phyloP scores from a whole-genome alignment of 108 stramenopile species.

The Stephanodiscus minutulus region DNA sequence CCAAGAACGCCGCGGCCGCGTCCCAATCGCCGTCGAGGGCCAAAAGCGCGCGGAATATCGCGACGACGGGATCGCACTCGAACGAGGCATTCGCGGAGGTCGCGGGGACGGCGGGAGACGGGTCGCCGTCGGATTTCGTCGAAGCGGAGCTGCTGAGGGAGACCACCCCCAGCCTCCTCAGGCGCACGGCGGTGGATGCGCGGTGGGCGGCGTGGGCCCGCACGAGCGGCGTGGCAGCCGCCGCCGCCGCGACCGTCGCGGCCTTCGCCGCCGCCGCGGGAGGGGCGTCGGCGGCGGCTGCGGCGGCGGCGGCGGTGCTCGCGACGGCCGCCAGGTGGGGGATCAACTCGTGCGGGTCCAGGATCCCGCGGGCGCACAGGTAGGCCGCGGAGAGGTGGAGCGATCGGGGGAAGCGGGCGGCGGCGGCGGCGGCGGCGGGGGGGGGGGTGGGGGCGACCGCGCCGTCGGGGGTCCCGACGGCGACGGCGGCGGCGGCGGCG shows the following conservation, averaged over 20 bases:
- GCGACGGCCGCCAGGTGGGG: conserved; percentile 25
- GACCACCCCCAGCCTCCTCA: conserved; percentile 50
- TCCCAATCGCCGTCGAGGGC: conserved; percentile 36
- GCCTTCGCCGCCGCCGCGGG: conserved; percentile 21
- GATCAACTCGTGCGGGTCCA: conserved; percentile 53
- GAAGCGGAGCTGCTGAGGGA: conserved; percentile 40
- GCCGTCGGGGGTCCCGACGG: neutral
- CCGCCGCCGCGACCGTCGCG: too few relatives aligned
- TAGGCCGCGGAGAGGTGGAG: conserved; percentile 53
- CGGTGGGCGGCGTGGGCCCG: conserved; percentile 42
- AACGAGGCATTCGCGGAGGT: neutral
- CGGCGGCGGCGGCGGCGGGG: neutral
- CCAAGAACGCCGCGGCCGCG: conserved; percentile 29
- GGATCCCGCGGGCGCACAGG: conserved; percentile 43
- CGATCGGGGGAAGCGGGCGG: conserved; percentile 30
- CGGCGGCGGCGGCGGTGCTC: neutral
- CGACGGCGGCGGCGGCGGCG: neutral
- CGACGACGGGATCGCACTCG: conserved; percentile 37
- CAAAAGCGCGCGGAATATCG: conserved; percentile 33
- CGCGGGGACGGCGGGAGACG: conserved; percentile 4
- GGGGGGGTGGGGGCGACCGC: too few relatives aligned
- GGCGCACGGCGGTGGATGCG: conserved; percentile 24
- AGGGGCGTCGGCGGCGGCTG: neutral
- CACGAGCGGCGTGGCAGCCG: conserved; percentile 7
- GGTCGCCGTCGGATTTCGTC: too few relatives aligned